phyloP scores from a whole-genome alignment of 768 basidiomycete genomes.

The Psilocybe azurescens region DNA sequence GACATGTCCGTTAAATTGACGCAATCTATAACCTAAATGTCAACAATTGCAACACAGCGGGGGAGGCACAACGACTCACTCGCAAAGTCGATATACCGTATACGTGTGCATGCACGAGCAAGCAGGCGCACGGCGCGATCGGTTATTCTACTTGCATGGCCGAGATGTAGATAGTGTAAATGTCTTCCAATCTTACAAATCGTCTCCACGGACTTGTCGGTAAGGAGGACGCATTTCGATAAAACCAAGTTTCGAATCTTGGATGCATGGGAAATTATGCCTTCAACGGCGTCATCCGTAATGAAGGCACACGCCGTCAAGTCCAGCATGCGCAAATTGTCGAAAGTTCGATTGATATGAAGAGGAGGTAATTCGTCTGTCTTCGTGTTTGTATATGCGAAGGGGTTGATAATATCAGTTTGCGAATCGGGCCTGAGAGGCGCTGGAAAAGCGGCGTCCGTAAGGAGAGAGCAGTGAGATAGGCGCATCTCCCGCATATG shows the following conservation, averaged over 20 bases:
- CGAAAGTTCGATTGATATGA: constrained; percentile 66
- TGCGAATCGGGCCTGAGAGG: constrained; percentile 50
- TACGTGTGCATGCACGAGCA: constrained; percentile 84
- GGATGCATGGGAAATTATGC: constrained; percentile 80
- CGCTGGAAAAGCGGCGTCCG: constrained; percentile 87
- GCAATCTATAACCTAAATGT: constrained; percentile 62
- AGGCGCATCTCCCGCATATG: constrained; percentile 93
- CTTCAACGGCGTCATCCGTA: constrained; percentile 84
- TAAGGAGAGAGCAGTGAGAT: constrained; percentile 77
- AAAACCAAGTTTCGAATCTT: constrained; percentile 87
- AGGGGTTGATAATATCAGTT: constrained; percentile 45
- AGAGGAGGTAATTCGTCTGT: constrained; percentile 66
- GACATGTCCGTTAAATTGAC: constrained; percentile 89
- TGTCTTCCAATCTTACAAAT: constrained; percentile 91
- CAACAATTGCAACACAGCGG: constrained; percentile 5
- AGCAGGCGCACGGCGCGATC: constrained; percentile 86
- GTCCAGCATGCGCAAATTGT: constrained; percentile 92
- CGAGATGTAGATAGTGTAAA: constrained; percentile 93
- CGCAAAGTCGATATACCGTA: constrained; percentile 96
- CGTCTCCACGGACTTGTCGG: constrained; percentile 81
- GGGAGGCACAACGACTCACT: constrained; percentile 56
- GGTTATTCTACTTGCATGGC: constrained; percentile 89
- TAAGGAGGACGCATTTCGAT: constrained; percentile 81
- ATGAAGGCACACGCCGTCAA: constrained; percentile 83
- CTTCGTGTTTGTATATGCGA: constrained; percentile 40